phyloP scores from a whole-genome alignment of 2,329 filamentous ascomycete genomes.

The Pseudogymnoascus pannorum region DNA sequence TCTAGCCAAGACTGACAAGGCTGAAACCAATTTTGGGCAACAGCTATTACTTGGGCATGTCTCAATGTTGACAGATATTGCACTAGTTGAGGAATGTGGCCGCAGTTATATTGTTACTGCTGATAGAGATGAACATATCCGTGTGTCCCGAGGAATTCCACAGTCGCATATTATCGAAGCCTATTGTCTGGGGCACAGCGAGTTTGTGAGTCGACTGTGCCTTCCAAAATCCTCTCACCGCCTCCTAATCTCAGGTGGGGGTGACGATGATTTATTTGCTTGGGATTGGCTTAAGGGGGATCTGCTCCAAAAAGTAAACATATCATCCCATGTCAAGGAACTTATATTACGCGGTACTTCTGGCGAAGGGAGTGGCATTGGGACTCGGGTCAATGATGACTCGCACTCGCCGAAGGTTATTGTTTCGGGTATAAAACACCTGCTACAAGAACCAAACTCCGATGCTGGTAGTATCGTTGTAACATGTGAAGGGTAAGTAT shows the following conservation, averaged over 20 bases:
- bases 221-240: slow-evolving; percentile 49
- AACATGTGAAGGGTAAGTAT: slow-evolving; percentile 49
- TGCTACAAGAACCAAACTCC: slow-evolving; percentile 26
- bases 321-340: slow-evolving; percentile 39
- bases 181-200: slow-evolving; percentile 80
- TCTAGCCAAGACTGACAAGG: slow-evolving; percentile 25
- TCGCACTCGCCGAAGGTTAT: slow-evolving; percentile 25
- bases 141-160: slow-evolving; percentile 71
- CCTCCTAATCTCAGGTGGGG: slow-evolving; percentile 78
- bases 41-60: slow-evolving; percentile 84
- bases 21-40: slow-evolving; percentile 57
- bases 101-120: slow-evolving; percentile 57
- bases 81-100: slow-evolving; percentile 45
- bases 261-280: slow-evolving; percentile 68
- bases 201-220: slow-evolving; percentile 75
- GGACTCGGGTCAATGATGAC: slow-evolving; percentile 11
- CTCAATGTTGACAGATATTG: slow-evolving; percentile 80
- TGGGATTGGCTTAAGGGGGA: slow-evolving; percentile 65
- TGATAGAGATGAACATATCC: slow-evolving; percentile 77
- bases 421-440: slow-evolving; percentile 30
- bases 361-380: not conserved
- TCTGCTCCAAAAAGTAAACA: slow-evolving; percentile 46
- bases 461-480: slow-evolving; percentile 40
- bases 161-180: slow-evolving; percentile 83
- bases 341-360: slow-evolving; percentile 24